A percentile compares a stretch with the other conserved stretches of the same genome.
Evolutionary conservation across 108 stramenopile species (phyloP).

Genomic region (Aurantiochytrium sp.): DNA sequence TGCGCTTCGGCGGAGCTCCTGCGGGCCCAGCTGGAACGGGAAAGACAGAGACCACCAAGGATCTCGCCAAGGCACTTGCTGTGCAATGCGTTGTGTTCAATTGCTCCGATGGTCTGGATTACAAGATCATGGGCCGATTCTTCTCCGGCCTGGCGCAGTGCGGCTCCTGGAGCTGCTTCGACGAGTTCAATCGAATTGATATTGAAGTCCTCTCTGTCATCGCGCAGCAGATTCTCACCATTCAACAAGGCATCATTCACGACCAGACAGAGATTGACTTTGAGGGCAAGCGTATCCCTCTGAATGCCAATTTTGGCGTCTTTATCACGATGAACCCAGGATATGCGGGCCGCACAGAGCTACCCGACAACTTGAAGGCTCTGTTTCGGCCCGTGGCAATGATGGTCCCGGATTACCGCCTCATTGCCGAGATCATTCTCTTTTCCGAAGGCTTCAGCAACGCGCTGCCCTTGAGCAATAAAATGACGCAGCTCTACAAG

Average conservation of each 20-base stretch:
- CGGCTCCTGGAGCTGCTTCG: constrained; percentile 57
- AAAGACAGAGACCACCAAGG: constrained; percentile 58
- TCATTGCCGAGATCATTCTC: constrained; percentile 56
- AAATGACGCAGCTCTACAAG: constrained; percentile 61
- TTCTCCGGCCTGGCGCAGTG: constrained; percentile 56
- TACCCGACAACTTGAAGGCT: constrained; percentile 55
- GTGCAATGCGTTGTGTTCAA: constrained; percentile 62
- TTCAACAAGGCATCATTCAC: constrained; percentile 51
- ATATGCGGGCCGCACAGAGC: constrained; percentile 46
- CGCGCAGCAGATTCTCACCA: constrained; percentile 60
- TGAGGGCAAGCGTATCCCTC: constrained; percentile 53
- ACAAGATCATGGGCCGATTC: constrained; percentile 57
- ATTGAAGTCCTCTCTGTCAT: constrained; percentile 58
- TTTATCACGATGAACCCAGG: constrained; percentile 63
- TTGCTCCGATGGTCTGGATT: constrained; percentile 59
- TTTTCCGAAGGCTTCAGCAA: constrained; percentile 53
- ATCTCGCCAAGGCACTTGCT: constrained; percentile 59
- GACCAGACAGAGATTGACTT: constrained; percentile 45
- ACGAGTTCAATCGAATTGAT: constrained; percentile 58
- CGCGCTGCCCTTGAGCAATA: constrained; percentile 54
- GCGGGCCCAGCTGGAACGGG: constrained; percentile 51
- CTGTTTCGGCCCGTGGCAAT: constrained; percentile 56
- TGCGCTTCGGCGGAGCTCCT: constrained; percentile 51
- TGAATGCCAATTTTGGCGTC: constrained; percentile 46
- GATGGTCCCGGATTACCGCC: constrained; percentile 58